Conservation (phyloP, 2,329 filamentous ascomycete genomes). For the Sporothrix brunneoviolacea region DNA sequence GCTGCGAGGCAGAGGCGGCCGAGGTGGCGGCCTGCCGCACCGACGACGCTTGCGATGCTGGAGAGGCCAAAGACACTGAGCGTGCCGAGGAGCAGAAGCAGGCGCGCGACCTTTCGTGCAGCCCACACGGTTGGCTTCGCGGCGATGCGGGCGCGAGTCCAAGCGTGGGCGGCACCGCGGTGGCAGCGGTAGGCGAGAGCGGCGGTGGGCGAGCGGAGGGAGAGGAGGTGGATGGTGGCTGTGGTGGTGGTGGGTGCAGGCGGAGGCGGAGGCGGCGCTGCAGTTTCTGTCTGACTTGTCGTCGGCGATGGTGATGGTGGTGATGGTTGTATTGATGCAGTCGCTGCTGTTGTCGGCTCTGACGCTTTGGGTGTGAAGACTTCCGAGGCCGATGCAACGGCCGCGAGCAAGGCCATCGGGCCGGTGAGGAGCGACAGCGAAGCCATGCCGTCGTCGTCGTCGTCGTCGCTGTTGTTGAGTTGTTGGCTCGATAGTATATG, state of each 20-base stretch:
- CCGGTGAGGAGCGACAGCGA: conserved; percentile 3
- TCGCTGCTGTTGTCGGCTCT: not conserved
- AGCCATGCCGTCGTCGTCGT: conserved; percentile 1
- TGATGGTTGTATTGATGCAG: not conserved
- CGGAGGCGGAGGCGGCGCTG: not conserved
- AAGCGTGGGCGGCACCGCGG: not conserved
- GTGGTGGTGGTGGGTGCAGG: not conserved
- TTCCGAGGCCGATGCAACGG: not conserved
- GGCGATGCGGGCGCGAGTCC: too few relatives aligned
- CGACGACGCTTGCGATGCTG: too few relatives aligned
- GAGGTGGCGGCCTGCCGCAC: too few relatives aligned
- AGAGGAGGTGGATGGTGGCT: not conserved
- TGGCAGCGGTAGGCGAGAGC: conserved; percentile 8
- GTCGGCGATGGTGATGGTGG: not conserved
- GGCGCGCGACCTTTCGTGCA: not conserved
- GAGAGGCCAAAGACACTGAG: too few relatives aligned
- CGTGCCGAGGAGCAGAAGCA: not conserved
- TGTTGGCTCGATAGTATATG: too few relatives aligned
- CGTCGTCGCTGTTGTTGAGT: not conserved
- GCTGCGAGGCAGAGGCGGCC: too few relatives aligned
- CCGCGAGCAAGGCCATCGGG: conserved; percentile 1
- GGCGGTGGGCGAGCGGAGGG: not conserved
- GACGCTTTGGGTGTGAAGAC: not conserved
- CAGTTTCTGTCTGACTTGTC: not conserved
- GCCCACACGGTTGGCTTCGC: not conserved